Conservation (phyloP, 345 rosid genomes). For the Garcia nutans region DNA sequence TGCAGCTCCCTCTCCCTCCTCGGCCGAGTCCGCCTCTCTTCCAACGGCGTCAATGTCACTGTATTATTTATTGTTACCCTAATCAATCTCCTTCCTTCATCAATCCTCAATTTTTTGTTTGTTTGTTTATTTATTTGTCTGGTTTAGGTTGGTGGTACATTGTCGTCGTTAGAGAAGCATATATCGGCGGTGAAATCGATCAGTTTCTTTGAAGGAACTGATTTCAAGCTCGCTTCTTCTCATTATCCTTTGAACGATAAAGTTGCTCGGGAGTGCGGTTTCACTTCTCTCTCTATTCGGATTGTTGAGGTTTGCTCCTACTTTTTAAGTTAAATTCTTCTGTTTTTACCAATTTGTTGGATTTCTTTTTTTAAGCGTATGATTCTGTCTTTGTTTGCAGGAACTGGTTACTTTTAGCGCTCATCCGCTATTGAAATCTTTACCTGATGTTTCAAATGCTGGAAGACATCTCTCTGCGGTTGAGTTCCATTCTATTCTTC, state of each 20-base stretch:
- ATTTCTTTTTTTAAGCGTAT: not conserved
- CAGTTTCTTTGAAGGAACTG: conserved; percentile 73
- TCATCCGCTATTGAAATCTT: conserved; percentile 51
- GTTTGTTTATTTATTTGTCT: conserved; percentile 1
- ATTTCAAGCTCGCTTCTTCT: conserved; percentile 87
- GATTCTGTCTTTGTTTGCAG: conserved; percentile 28
- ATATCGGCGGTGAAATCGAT: conserved; percentile 48
- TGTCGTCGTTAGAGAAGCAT: conserved; percentile 61
- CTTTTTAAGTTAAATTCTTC: not conserved
- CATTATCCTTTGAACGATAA: conserved; percentile 57
- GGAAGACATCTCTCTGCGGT: conserved; percentile 83
- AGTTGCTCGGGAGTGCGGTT: conserved; percentile 84
- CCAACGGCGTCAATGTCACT: conserved; percentile 86
- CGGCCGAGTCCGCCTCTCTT: conserved; percentile 84
- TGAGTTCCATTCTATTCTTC: conserved; percentile 80
- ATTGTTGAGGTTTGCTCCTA: conserved; percentile 56
- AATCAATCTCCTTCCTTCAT: not conserved
- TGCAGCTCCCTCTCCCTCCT: conserved; percentile 70
- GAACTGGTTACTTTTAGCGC: conserved; percentile 86
- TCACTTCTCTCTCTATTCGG: conserved; percentile 82
- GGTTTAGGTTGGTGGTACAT: conserved; percentile 76
- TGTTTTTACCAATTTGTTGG: not conserved
- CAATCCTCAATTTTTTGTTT: not conserved
- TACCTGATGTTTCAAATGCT: conserved; percentile 69
- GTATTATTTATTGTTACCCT: conserved; percentile 38